These are phyloP conservation scores for Rhodotorula sp. DNA, from an alignment of 1,284 basidiomycete genomes.

Conservation along the genomic window DNA sequence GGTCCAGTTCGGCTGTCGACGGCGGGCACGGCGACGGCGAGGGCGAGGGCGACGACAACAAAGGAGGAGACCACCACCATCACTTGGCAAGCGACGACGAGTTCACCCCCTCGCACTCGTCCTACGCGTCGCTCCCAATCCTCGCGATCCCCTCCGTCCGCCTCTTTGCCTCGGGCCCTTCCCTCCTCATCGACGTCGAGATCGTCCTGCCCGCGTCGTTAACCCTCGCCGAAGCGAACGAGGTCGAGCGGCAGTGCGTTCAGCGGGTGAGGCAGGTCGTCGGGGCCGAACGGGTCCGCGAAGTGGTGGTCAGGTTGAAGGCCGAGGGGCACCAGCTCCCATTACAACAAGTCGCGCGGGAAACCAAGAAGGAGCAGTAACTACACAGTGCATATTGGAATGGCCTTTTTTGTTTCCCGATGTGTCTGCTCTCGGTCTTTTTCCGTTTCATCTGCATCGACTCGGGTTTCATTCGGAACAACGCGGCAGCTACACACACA, in stretches of 20 bases:
- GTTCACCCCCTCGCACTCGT: too few relatives aligned
- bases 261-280: slow-evolving; percentile 12
- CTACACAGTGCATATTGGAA: too few relatives aligned
- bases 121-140: slow-evolving; percentile 23
- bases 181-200: slow-evolving; percentile 32
- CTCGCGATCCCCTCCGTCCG: slow-evolving; percentile 34
- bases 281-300: slow-evolving; percentile 29
- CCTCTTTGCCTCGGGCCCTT: slow-evolving; percentile 35
- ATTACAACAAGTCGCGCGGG: neutral
- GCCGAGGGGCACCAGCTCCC: slow-evolving; percentile 8
- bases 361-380: neutral
- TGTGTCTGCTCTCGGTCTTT: neutral
- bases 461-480: neutral
- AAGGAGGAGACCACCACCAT: neutral
- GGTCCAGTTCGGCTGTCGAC: neutral
- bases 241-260: slow-evolving; percentile 17
- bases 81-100: neutral
- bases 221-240: slow-evolving; percentile 17
- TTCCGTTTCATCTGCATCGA: neutral
- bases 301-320: slow-evolving; percentile 37
- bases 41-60: neutral
- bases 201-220: slow-evolving; percentile 23
- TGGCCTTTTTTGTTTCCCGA: too few relatives aligned
- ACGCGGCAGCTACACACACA: too few relatives aligned
- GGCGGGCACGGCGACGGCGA: neutral